A percentile compares a stretch with the other conserved stretches of the same genome.
phyloP scores from a whole-genome alignment of 2,329 filamentous ascomycete genomes.

The Aspergillus sp. region DNA sequence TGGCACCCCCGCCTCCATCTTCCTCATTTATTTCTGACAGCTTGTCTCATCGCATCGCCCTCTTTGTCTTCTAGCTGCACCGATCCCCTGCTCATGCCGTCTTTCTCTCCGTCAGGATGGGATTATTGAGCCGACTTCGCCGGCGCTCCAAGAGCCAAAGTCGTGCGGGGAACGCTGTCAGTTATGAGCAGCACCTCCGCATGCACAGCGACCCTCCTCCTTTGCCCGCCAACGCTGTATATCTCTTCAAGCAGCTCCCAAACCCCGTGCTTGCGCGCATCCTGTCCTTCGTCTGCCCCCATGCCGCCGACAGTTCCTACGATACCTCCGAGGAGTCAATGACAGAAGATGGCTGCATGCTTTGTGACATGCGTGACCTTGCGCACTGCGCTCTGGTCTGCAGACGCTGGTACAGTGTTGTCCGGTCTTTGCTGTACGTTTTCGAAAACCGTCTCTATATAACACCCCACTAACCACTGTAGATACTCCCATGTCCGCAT shows the following conservation, averaged over 20 bases:
- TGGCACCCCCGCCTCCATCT: constrained; percentile 3
- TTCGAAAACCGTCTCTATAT: constrained; percentile 11
- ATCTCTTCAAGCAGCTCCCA: constrained; percentile 59
- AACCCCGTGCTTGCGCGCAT: constrained; percentile 71
- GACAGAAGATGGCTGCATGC: constrained; percentile 79
- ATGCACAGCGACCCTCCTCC: constrained; percentile 21
- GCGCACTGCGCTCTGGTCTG: constrained; percentile 75
- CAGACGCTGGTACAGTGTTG: constrained; percentile 67
- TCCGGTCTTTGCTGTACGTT: constrained; percentile 59
- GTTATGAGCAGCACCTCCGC: constrained; percentile 23
- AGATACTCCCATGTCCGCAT: constrained; percentile 90
- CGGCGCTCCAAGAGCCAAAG: constrained; percentile 28
- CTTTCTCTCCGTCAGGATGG: constrained; percentile 24
- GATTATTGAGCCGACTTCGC: constrained; percentile 31
- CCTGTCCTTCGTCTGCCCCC: constrained; percentile 80
- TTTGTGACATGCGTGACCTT: constrained; percentile 88
- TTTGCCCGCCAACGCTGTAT: constrained; percentile 19
- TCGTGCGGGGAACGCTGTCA: constrained; percentile 27
- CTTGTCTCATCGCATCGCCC: constrained; percentile 2
- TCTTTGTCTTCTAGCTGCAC: neutral
- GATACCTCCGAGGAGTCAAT: constrained; percentile 80
- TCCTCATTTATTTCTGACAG: constrained; percentile 11
- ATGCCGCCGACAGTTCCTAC: constrained; percentile 73
- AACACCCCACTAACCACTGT: constrained; percentile 9
- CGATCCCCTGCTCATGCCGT: neutral